Percentiles rank a stretch among this genome's conserved stretches.
Conservation (phyloP, 116 monocot genomes). For the Dioscorea cayenensis region DNA sequence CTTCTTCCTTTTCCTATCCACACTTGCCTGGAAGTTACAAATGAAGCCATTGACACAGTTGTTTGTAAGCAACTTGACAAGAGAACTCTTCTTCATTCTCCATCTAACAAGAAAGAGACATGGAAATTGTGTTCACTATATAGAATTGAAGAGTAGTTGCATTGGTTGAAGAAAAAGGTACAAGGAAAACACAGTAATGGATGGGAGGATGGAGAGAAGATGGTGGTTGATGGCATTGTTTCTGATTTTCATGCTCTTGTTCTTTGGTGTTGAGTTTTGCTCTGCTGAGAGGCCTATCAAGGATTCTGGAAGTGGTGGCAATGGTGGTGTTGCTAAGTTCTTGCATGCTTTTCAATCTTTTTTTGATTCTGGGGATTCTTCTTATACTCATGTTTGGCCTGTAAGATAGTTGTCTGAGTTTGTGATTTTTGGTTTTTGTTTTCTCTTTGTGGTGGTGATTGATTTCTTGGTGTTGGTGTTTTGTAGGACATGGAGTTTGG, state of each 20-base stretch:
- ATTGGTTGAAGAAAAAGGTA: too few relatives aligned
- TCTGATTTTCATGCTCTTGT: conserved; percentile 7
- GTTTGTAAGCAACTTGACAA: too few relatives aligned
- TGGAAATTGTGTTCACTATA: too few relatives aligned
- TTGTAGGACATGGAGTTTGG: conserved; percentile 49
- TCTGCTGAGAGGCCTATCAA: conserved; percentile 25
- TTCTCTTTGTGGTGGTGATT: not conserved
- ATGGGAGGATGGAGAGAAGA: not conserved
- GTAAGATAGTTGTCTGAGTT: conserved; percentile 8
- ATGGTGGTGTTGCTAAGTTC: not conserved
- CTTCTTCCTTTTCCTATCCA: too few relatives aligned
- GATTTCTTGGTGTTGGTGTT: not conserved
- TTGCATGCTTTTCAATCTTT: conserved; percentile 9
- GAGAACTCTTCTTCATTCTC: too few relatives aligned
- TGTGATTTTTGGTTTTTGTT: not conserved
- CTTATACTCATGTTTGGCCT: conserved; percentile 36
- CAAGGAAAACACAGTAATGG: not conserved
- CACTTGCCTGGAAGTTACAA: too few relatives aligned
- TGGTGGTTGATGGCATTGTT: conserved; percentile 8
- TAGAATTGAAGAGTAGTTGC: too few relatives aligned
- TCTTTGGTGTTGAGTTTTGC: not conserved
- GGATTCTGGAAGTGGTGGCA: not conserved
- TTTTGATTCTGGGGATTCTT: conserved; percentile 20
- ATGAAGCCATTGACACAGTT: too few relatives aligned
- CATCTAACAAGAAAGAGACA: too few relatives aligned